Conservation (phyloP, 1,284 basidiomycete genomes). For the Microbotryum intermedium region DNA sequence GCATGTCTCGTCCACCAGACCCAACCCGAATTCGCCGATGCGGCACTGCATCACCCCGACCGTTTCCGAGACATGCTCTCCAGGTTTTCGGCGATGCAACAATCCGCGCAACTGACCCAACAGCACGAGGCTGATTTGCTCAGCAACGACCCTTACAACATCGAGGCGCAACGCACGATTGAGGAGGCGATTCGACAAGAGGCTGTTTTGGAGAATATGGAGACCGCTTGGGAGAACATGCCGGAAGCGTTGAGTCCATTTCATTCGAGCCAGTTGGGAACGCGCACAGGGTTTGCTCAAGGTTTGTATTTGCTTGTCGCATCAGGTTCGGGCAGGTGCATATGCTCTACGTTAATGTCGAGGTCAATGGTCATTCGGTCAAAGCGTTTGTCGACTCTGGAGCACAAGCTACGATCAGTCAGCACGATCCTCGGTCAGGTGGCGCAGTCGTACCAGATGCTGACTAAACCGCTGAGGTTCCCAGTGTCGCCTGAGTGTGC, state of each 20-base stretch:
- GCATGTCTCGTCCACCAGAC: slow-evolving; percentile 43
- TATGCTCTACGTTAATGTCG: slow-evolving; percentile 81
- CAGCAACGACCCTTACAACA: slow-evolving; percentile 44
- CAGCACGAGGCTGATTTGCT: slow-evolving; percentile 45
- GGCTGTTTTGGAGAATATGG: slow-evolving; percentile 76
- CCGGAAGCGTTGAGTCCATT: slow-evolving; percentile 41
- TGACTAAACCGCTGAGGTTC: slow-evolving; percentile 1
- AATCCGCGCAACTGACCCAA: slow-evolving; percentile 42
- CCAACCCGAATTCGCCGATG: slow-evolving; percentile 68
- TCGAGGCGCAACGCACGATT: slow-evolving; percentile 82
- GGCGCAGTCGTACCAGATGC: not conserved
- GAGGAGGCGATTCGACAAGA: slow-evolving; percentile 89
- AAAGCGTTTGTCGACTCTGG: slow-evolving; percentile 98
- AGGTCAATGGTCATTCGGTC: slow-evolving; percentile 81
- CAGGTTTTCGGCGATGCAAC: slow-evolving; percentile 29
- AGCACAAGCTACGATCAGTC: slow-evolving; percentile 92
- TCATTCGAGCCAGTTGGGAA: not conserved
- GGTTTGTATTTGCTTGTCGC: slow-evolving; percentile 4
- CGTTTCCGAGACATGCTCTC: slow-evolving; percentile 59
- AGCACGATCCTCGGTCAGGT: slow-evolving; percentile 36
- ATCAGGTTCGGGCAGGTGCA: slow-evolving; percentile 74
- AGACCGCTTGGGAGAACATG: slow-evolving; percentile 67
- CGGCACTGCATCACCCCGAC: slow-evolving; percentile 57
- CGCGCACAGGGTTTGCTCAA: no score
- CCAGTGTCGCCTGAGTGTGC: slow-evolving; percentile 90